phyloP scores from a whole-genome alignment of 164 flowering plant genomes.

The Tetracentron sinense region DNA sequence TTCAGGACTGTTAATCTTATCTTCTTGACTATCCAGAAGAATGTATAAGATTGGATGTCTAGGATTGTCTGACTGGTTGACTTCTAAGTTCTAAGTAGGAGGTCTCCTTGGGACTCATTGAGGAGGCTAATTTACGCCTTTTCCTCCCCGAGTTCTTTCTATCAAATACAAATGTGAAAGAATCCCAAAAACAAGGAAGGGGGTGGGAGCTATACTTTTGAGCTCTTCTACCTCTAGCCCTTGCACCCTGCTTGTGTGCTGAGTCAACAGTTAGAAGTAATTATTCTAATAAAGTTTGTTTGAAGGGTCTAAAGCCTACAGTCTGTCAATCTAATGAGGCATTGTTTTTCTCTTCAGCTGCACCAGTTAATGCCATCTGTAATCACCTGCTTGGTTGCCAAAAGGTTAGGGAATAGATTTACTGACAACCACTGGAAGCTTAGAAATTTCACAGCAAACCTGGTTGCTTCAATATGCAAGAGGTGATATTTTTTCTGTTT shows the following conservation, averaged over 20 bases:
- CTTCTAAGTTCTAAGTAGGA: no score
- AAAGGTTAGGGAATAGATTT: slow-evolving; percentile 67
- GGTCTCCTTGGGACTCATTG: no score
- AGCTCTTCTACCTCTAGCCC: no score
- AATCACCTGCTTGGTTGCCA: slow-evolving; percentile 91
- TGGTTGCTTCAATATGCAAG: slow-evolving; percentile 85
- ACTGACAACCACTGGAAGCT: slow-evolving; percentile 96
- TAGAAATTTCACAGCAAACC: slow-evolving; percentile 71
- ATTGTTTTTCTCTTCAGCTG: slow-evolving; percentile 44
- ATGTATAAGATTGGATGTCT: no score
- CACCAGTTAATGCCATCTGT: slow-evolving; percentile 97
- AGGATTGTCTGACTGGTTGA: no score
- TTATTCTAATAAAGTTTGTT: background rate
- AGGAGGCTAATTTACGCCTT: no score
- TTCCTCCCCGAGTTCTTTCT: no score
- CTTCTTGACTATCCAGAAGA: no score
- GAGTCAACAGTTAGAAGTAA: background rate
- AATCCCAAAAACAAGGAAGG: no score
- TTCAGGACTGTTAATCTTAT: no score
- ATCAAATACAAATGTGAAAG: no score
- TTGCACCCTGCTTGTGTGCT: background rate
- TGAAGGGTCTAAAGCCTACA: background rate
- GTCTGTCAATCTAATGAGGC: slow-evolving; percentile 2
- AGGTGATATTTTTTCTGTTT: slow-evolving; percentile 39
- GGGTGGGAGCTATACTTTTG: no score